Evolutionary conservation across 2,329 filamentous ascomycete genomes (phyloP).

Genomic region (Elsinoe arachidis): DNA sequence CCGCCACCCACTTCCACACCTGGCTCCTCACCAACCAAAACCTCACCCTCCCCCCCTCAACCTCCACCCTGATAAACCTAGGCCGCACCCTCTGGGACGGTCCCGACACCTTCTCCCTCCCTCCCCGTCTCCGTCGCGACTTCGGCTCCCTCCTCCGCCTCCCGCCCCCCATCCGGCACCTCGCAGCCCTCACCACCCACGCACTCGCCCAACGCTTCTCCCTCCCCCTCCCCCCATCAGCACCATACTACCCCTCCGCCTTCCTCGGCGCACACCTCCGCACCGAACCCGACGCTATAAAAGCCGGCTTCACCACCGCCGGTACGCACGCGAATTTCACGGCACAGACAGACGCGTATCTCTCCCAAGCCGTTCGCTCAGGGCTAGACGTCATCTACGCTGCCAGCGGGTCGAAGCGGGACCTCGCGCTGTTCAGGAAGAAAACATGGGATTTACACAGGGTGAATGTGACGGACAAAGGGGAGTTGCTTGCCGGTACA

Average conservation of each 20-base stretch:
- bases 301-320: constrained; percentile 24
- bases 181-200: constrained; percentile 30
- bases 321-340: constrained; percentile 25
- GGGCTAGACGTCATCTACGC: constrained; percentile 34
- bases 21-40: constrained; percentile 20
- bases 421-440: constrained; percentile 30
- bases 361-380: constrained; percentile 26
- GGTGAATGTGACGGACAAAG: constrained; percentile 36
- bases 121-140: constrained; percentile 20
- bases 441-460: constrained; percentile 29
- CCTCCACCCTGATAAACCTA: constrained; percentile 21
- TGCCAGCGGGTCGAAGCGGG: constrained; percentile 34
- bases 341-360: constrained; percentile 31
- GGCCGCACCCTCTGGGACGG: constrained; percentile 24
- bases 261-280: constrained; percentile 35
- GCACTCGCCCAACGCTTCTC: constrained; percentile 23
- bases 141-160: constrained; percentile 25
- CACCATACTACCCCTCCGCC: constrained; percentile 21
- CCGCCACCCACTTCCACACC: constrained; percentile 18
- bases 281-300: constrained; percentile 29
- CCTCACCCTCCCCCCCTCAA: constrained; percentile 11
- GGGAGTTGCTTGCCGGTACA: constrained; percentile 32
- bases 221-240: constrained; percentile 23
- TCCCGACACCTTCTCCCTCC: constrained; percentile 23
- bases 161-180: constrained; percentile 19